Evolutionary conservation across 352 stramenopile species (phyloP).

Genomic region (Phytopythium kandeliae): DNA sequence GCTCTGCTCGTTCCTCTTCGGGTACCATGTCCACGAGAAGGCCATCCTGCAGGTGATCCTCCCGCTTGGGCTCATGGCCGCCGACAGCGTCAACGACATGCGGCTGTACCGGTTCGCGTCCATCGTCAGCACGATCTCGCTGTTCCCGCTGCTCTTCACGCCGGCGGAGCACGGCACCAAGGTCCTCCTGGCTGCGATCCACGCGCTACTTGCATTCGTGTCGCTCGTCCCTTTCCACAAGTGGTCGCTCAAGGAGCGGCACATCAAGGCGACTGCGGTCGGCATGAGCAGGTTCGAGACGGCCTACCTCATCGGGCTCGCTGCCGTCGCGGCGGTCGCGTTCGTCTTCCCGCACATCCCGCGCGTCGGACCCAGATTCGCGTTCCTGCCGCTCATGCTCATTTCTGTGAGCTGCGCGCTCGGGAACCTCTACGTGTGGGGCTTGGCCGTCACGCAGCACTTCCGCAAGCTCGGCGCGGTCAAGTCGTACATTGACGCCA

Average conservation of each 20-base stretch:
- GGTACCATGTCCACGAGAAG: slow-evolving; percentile 99
- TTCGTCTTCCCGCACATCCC: slow-evolving; percentile 54
- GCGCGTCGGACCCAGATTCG: slow-evolving; percentile 33
- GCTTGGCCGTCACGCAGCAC: slow-evolving; percentile 51
- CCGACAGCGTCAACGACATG: slow-evolving; percentile 77
- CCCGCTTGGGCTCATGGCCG: slow-evolving; percentile 59
- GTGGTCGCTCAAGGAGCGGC: slow-evolving; percentile 58
- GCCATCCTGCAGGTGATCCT: slow-evolving; percentile 91
- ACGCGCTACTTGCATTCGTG: slow-evolving; percentile 58
- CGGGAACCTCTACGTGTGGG: slow-evolving; percentile 78
- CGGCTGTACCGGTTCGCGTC: slow-evolving; percentile 76
- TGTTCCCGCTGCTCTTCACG: slow-evolving; percentile 86
- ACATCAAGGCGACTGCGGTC: slow-evolving; percentile 61
- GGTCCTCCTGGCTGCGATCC: slow-evolving; percentile 52
- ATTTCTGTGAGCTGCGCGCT: slow-evolving; percentile 69
- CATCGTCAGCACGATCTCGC: slow-evolving; percentile 59
- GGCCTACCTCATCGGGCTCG: slow-evolving; percentile 37
- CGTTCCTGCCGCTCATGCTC: slow-evolving; percentile 79
- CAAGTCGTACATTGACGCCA: slow-evolving; percentile 58
- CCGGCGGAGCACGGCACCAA: slow-evolving; percentile 71
- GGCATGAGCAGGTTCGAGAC: slow-evolving; percentile 50
- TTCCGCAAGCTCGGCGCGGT: slow-evolving; percentile 60
- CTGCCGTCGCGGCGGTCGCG: slow-evolving; percentile 27
- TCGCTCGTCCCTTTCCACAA: slow-evolving; percentile 64
- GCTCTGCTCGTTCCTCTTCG: slow-evolving; percentile 94